phyloP scores from a whole-genome alignment of 1,284 basidiomycete species.

The Sanghuangporus sanghuang region DNA sequence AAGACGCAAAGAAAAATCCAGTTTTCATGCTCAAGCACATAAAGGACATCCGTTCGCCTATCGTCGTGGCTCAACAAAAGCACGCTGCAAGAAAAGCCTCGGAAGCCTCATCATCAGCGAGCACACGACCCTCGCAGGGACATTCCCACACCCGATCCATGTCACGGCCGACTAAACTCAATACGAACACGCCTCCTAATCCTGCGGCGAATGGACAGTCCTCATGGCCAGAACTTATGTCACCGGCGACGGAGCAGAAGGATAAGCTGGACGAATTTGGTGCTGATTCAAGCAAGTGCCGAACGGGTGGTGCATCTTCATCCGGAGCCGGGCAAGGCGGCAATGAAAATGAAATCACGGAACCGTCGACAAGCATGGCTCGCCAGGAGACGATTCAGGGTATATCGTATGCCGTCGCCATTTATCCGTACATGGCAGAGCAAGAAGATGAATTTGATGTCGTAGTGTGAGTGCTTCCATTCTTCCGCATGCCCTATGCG shows the following conservation, averaged over 20 bases:
- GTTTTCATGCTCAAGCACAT: conserved; percentile 99
- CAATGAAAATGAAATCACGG: conserved; percentile 25
- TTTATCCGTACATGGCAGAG: conserved; percentile 94
- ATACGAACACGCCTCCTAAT: conserved; percentile 33
- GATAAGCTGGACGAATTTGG: conserved; percentile 26
- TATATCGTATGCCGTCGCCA: conserved; percentile 86
- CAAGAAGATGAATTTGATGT: conserved; percentile 98
- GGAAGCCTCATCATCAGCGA: conserved; percentile 29
- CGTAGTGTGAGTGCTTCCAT: conserved; percentile 66
- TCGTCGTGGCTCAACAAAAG: conserved; percentile 91
- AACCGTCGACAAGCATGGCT: conserved; percentile 25
- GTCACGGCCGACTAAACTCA: conserved; percentile 15
- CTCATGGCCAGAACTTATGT: conserved; percentile 69
- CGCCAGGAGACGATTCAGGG: conserved; percentile 53
- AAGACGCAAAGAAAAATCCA: conserved; percentile 95
- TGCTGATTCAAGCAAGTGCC: conserved; percentile 14
- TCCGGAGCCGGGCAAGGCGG: conserved; percentile 23
- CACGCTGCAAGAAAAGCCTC: conserved; percentile 79
- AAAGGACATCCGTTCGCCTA: conserved; percentile 96
- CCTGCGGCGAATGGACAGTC: conserved; percentile 52
- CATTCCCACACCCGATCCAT: conserved; percentile 13
- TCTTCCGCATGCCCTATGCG: not conserved
- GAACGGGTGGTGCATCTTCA: conserved; percentile 10
- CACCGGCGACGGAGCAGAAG: conserved; percentile 50
- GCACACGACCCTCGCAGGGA: conserved; percentile 18